Percentiles rank a stretch among this genome's conserved stretches.
Conservation (phyloP, 371 early-diverging fungal species). For the Entomophthora muscae region DNA sequence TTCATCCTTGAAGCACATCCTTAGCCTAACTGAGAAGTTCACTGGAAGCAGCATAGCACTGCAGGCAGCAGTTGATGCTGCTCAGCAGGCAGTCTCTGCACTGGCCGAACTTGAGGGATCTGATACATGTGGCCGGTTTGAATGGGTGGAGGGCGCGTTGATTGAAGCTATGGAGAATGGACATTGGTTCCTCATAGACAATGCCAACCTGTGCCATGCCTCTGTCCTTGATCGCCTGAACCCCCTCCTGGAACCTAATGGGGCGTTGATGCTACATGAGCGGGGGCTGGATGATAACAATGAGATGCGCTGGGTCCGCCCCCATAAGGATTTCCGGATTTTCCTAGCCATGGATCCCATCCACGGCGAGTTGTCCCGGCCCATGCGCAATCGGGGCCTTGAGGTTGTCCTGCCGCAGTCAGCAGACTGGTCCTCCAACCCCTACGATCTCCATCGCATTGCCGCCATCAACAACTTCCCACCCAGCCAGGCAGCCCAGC, state of each 20-base stretch:
- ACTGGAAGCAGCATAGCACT: neutral
- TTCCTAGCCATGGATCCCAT: slow-evolving; percentile 96
- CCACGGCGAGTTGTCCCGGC: slow-evolving; percentile 85
- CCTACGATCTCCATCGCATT: slow-evolving; percentile 22
- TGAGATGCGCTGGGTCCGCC: slow-evolving; percentile 57
- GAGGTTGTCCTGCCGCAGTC: slow-evolving; percentile 51
- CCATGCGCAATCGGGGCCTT: slow-evolving; percentile 93
- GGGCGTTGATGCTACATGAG: slow-evolving; percentile 78
- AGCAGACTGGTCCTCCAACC: slow-evolving; percentile 18
- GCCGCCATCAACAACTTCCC: slow-evolving; percentile 8
- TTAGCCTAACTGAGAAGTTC: neutral
- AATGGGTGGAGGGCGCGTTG: slow-evolving; percentile 94
- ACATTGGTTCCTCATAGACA: slow-evolving; percentile 96
- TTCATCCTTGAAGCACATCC: neutral
- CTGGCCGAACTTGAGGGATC: slow-evolving; percentile 28
- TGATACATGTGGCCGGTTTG: slow-evolving; percentile 63
- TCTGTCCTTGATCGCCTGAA: slow-evolving; percentile 92
- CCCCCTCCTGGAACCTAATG: slow-evolving; percentile 78
- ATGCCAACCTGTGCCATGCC: slow-evolving; percentile 93
- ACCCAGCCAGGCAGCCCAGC: slow-evolving; percentile 9
- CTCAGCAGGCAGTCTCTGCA: slow-evolving; percentile 9
- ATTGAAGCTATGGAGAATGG: slow-evolving; percentile 89
- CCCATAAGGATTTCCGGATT: slow-evolving; percentile 93
- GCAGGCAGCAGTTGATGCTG: neutral
- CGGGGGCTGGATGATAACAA: slow-evolving; percentile 67